A percentile compares a stretch with the other conserved stretches of the same genome.
Conservation (phyloP, 2,329 filamentous ascomycete genomes). For the Ophiocordyceps camponoti-floridani region DNA sequence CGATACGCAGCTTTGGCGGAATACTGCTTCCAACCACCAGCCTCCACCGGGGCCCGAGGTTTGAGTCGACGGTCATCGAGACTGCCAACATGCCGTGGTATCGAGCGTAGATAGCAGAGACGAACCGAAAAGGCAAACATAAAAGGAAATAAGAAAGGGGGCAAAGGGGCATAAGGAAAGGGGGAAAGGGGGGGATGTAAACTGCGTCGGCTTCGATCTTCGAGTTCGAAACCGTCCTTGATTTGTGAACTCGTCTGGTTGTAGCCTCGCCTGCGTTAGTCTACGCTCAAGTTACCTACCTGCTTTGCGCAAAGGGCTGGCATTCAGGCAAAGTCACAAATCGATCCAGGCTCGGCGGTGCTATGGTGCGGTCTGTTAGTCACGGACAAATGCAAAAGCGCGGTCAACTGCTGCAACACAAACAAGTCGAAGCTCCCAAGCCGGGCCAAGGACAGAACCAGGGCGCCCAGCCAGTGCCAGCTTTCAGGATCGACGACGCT, state of each 20-base stretch:
- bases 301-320: background rate
- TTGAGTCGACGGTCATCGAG: background rate
- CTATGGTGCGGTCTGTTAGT: background rate
- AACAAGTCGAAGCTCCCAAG: background rate
- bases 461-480: conserved; percentile 5
- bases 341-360: background rate
- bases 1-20: background rate
- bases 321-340: background rate
- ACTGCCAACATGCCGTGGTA: background rate
- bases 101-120: background rate
- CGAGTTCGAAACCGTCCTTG: background rate
- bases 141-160: background rate
- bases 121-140: background rate
- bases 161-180: background rate
- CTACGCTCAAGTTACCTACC: background rate
- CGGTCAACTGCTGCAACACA: background rate
- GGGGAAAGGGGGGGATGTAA: background rate
- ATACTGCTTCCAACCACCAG: too few relatives aligned
- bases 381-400: background rate
- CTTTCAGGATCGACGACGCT: conserved; percentile 27
- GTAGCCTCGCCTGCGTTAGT: background rate
- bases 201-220: background rate
- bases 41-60: too few relatives aligned
- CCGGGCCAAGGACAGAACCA: background rate
- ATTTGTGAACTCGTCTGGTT: too few relatives aligned